A percentile compares a stretch with the other conserved stretches of the same genome.
These are phyloP conservation scores for Beta macrorhiza DNA, from an alignment of 179 eudicot genomes.

Conservation along the genomic window DNA sequence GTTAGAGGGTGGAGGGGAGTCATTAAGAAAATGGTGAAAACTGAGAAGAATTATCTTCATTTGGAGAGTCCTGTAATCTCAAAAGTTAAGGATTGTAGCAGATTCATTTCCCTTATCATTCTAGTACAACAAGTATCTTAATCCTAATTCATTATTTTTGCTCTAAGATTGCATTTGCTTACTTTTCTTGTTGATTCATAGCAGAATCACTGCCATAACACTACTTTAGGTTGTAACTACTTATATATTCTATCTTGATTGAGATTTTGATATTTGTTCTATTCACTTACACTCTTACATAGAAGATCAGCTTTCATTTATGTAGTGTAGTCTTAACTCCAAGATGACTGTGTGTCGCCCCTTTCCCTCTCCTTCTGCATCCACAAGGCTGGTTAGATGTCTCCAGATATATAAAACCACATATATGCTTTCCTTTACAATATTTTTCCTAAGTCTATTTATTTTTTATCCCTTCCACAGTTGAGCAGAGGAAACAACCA, in stretches of 20 bases:
- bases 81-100: too few species aligned
- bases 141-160: too few species aligned
- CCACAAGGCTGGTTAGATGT: neutral
- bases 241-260: neutral
- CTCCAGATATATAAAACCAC: neutral
- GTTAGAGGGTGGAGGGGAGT: too few species aligned
- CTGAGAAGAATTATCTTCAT: too few species aligned
- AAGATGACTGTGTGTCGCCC: neutral
- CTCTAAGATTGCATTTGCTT: too few species aligned
- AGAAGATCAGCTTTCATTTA: neutral
- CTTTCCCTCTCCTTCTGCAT: neutral
- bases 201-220: neutral
- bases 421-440: neutral
- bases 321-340: neutral
- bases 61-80: too few species aligned
- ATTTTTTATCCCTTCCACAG: conserved; percentile 32
- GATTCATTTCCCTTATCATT: too few species aligned
- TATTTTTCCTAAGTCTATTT: neutral
- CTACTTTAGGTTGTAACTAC: neutral
- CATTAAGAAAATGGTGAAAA: too few species aligned
- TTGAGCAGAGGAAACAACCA: conserved; percentile 86
- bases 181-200: too few species aligned
- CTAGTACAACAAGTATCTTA: too few species aligned
- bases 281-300: neutral
- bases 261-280: neutral